These are phyloP conservation scores for Saccharomyces hybrid DNA, from an alignment of 1,139 yeast genomes.

Conservation along the genomic window DNA sequence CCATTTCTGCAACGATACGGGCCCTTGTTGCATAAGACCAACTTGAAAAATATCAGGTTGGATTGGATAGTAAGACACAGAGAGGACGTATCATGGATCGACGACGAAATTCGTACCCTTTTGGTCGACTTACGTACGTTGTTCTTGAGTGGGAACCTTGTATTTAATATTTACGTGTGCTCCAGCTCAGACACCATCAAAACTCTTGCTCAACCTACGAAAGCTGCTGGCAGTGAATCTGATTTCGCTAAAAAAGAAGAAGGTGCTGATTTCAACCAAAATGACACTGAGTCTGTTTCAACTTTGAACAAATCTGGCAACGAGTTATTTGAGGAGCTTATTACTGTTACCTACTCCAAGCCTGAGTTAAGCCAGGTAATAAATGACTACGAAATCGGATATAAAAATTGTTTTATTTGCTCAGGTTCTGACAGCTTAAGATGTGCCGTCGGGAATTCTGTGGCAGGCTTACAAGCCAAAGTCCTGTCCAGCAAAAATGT, in stretches of 20 bases:
- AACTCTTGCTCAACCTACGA: neutral
- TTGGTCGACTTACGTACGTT: neutral
- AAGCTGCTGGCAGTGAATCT: neutral
- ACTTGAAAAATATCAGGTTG: neutral
- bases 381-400: neutral
- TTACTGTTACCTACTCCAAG: neutral
- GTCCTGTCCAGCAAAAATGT: neutral
- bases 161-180: neutral
- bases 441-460: neutral
- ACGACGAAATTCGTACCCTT: neutral
- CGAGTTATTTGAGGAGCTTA: neutral
- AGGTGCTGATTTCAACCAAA: neutral
- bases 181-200: neutral
- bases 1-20: neutral
- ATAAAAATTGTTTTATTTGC: no score
- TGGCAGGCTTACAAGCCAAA: neutral
- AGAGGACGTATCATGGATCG: neutral
- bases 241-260: neutral
- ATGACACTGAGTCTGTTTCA: neutral
- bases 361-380: neutral
- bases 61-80: neutral
- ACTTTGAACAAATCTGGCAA: neutral
- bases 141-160: neutral
- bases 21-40: neutral
- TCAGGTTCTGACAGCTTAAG: neutral